Percentiles rank a stretch among this genome's conserved stretches.
These are phyloP conservation scores for Nicotiana paniculata DNA, from an alignment of 257 asterid genomes.

Conservation along the genomic window DNA sequence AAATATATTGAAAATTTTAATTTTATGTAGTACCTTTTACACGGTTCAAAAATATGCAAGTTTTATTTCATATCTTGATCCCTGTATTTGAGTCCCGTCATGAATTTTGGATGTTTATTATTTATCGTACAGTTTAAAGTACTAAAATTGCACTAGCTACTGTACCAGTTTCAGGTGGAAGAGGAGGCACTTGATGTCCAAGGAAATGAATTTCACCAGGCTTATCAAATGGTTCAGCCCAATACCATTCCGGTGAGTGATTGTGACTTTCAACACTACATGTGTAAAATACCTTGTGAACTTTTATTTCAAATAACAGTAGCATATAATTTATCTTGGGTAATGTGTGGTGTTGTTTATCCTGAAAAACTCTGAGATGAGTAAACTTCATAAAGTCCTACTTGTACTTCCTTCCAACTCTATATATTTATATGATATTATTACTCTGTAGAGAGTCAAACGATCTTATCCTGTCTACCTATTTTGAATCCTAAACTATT, in stretches of 20 bases:
- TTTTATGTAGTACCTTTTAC: background rate
- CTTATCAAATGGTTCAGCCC: conserved; percentile 7
- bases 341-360: background rate
- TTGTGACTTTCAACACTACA: background rate
- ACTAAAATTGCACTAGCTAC: background rate
- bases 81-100: background rate
- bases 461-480: background rate
- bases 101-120: background rate
- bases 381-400: no score
- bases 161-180: background rate
- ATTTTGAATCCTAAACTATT: background rate
- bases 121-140: background rate
- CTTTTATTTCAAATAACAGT: background rate
- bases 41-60: background rate
- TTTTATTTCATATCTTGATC: background rate
- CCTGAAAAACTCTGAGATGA: background rate
- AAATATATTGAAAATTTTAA: background rate
- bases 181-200: background rate
- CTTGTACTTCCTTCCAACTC: no score
- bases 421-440: no score
- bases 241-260: conserved; percentile 18
- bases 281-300: background rate
- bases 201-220: background rate
- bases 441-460: no score
- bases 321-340: background rate